Evolutionary conservation across 768 basidiomycete species (phyloP).

Genomic region (Boletus rufocinnamomeus): DNA sequence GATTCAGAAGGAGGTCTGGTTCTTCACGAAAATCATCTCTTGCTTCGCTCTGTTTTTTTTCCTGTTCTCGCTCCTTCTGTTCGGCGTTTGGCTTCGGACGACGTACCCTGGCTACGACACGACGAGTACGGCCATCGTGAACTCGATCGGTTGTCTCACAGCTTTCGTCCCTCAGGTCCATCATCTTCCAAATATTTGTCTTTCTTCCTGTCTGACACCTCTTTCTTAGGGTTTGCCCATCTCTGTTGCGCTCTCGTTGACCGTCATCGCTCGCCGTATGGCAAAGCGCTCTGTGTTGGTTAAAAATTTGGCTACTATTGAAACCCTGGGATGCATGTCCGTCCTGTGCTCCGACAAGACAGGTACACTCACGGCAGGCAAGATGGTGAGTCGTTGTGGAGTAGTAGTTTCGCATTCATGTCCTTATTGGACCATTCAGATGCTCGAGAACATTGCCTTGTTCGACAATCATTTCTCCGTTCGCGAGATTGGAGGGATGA

Average conservation of each 20-base stretch:
- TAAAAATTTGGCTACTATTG: slow-evolving; percentile 52
- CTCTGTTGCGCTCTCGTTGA: slow-evolving; percentile 51
- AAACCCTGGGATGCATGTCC: slow-evolving; percentile 53
- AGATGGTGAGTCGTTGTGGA: slow-evolving; percentile 38
- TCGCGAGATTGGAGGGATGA: slow-evolving; percentile 15
- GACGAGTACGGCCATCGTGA: slow-evolving; percentile 37
- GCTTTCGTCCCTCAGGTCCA: slow-evolving; percentile 44
- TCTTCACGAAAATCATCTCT: slow-evolving; percentile 54
- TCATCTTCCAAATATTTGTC: not conserved
- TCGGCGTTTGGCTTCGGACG: slow-evolving; percentile 42
- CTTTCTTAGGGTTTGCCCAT: slow-evolving; percentile 36
- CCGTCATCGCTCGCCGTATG: slow-evolving; percentile 49
- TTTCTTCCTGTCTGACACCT: not conserved
- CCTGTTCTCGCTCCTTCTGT: slow-evolving; percentile 41
- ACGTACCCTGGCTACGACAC: slow-evolving; percentile 35
- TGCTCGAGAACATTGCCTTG: slow-evolving; percentile 42
- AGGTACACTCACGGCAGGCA: slow-evolving; percentile 48
- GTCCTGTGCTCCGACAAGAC: slow-evolving; percentile 57
- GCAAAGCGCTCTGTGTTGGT: slow-evolving; percentile 48
- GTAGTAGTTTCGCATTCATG: no score
- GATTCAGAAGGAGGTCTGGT: slow-evolving; percentile 49
- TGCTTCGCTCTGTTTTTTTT: slow-evolving; percentile 41
- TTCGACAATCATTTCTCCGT: slow-evolving; percentile 28
- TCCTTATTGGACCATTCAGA: slow-evolving; percentile 24
- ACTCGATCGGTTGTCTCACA: slow-evolving; percentile 40